Evolutionary conservation across 176 grass and related monocot genomes (phyloP).

Genomic region (Oryza nivara): DNA sequence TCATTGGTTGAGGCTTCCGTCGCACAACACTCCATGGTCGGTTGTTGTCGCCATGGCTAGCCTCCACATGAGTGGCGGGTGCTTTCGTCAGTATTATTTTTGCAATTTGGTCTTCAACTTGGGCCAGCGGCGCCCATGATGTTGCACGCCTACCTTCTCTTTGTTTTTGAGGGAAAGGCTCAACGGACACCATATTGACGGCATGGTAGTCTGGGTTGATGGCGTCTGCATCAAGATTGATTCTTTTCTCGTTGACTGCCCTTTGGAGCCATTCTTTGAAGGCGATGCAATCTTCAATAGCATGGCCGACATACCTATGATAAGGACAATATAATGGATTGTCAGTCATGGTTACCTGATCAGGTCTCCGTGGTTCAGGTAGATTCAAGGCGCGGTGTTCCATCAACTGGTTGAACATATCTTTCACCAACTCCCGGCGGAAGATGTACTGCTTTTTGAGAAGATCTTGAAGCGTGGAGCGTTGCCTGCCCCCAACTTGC

Average conservation of each 20-base stretch:
- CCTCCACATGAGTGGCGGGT: no score
- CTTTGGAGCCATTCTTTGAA: not conserved
- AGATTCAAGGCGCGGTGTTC: not conserved
- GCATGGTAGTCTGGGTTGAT: not conserved
- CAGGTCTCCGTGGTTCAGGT: not conserved
- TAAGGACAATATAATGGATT: not conserved
- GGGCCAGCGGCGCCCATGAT: no score
- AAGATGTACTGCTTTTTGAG: constrained; percentile 8
- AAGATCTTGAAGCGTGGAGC: not conserved
- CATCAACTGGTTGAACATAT: not conserved
- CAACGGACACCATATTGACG: not conserved
- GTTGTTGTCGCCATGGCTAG: no score
- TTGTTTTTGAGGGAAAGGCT: rapidly evolving
- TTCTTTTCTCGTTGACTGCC: no score
- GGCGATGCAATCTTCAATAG: not conserved
- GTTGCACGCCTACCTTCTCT: no score
- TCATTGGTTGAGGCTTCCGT: no score
- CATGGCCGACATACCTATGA: not conserved
- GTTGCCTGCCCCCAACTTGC: no score
- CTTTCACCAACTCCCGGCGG: not conserved
- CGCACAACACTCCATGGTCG: no score
- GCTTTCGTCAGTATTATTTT: no score
- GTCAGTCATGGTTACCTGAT: not conserved
- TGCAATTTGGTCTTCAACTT: no score
- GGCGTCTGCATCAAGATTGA: no score